These are phyloP conservation scores for Suillus discolor DNA, from an alignment of 768 basidiomycete species.

Conservation along the genomic window DNA sequence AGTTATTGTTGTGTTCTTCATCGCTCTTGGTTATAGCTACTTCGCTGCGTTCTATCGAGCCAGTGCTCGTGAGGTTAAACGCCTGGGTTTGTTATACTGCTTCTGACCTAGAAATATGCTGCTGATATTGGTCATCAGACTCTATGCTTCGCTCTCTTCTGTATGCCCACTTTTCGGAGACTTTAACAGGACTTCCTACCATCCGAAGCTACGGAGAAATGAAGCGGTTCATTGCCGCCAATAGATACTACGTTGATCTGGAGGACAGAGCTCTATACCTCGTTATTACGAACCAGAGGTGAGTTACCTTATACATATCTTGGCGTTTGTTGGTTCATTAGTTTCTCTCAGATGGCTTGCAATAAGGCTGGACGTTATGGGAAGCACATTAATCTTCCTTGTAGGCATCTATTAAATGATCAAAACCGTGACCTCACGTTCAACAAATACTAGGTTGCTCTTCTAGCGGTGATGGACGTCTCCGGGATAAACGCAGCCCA, in stretches of 20 bases:
- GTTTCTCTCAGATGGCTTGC: constrained; percentile 57
- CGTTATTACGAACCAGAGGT: constrained; percentile 68
- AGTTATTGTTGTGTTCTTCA: constrained; percentile 57
- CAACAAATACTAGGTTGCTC: constrained; percentile 48
- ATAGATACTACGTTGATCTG: constrained; percentile 68
- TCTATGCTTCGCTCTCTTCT: constrained; percentile 72
- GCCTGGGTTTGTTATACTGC: constrained; percentile 34
- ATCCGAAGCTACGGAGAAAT: constrained; percentile 74
- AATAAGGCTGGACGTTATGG: constrained; percentile 70
- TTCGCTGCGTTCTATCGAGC: constrained; percentile 70
- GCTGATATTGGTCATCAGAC: constrained; percentile 39
- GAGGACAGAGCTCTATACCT: constrained; percentile 76
- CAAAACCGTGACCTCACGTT: background rate
- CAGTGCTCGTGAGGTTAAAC: constrained; percentile 73
- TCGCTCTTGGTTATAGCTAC: constrained; percentile 62
- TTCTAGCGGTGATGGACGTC: constrained; percentile 61
- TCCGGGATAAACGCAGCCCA: constrained; percentile 63
- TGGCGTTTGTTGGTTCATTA: background rate
- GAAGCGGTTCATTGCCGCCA: constrained; percentile 62
- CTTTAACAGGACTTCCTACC: constrained; percentile 68
- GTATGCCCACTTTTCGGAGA: constrained; percentile 80
- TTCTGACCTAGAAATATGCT: background rate
- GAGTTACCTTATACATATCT: constrained; percentile 11
- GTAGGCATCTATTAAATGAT: constrained; percentile 33
- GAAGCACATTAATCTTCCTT: constrained; percentile 57